Conservation (phyloP, 2,329 filamentous ascomycete genomes). For the Penicillium sp. region DNA sequence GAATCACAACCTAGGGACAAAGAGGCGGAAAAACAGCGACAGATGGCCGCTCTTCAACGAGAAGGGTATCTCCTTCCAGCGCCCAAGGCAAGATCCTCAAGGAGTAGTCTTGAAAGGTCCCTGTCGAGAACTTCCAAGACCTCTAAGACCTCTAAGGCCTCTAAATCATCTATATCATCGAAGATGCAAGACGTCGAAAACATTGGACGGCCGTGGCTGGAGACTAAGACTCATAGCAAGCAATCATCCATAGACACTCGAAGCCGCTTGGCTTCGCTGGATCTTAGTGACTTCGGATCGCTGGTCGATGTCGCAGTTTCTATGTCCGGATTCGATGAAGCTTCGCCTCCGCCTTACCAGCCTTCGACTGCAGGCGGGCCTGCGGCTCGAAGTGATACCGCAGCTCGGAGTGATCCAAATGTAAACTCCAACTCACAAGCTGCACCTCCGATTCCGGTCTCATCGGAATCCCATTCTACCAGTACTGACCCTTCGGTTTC, state of each 20-base stretch:
- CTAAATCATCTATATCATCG: conserved; percentile 13
- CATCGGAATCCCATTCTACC: conserved; percentile 7
- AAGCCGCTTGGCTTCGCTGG: conserved; percentile 32
- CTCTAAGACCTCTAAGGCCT: not conserved
- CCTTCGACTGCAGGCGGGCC: not conserved
- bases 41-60: conserved; percentile 35
- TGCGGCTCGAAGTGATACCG: not conserved
- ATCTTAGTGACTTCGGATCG: conserved; percentile 38
- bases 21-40: conserved; percentile 30
- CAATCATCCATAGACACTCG: conserved; percentile 15
- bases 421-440: conserved; percentile 9
- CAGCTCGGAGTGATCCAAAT: not conserved
- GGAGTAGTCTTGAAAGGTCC: conserved; percentile 26
- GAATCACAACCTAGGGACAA: conserved; percentile 28
- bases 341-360: conserved; percentile 27
- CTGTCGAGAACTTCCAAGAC: conserved; percentile 23
- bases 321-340: conserved; percentile 27
- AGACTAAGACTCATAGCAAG: conserved; percentile 27
- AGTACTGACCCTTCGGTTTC: not conserved
- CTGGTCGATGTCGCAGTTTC: conserved; percentile 39
- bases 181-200: conserved; percentile 40
- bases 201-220: conserved; percentile 44
- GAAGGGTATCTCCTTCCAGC: conserved; percentile 34
- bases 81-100: conserved; percentile 19
- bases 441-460: conserved; percentile 1